Evolutionary conservation across 2,329 filamentous ascomycete genomes (phyloP), one percentile per base, ranked within the genome.

Genomic region (Dendrostoma leiphaemia): DNA sequence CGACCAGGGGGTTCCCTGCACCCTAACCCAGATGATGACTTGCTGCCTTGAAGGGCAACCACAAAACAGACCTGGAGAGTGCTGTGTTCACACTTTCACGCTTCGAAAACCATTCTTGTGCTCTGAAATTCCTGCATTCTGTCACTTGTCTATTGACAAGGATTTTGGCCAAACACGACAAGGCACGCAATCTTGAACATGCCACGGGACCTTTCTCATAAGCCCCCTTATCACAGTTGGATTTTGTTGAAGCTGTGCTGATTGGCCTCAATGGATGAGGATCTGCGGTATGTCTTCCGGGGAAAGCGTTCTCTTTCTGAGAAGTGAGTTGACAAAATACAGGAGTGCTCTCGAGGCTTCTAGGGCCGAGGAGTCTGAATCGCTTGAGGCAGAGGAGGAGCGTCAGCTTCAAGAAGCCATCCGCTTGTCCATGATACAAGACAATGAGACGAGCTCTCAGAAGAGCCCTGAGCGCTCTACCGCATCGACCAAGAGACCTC

Each of bases 351-450:
- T 29, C 15, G 19, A 23, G 19, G 21, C 38, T 41, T 45, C 48
- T n/a, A 9, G 19, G 15, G n/a, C 32, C 23, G 37, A 28, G 31
- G 43, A 38, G 29, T 19, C 19, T 29, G 51, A 31, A 19, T 13
- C 31, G 10, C 35, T 19, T 28, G 35, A 44, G 34, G 15, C 4
- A 12, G 34, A 37, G 32, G 48, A 50, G 26, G 46, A 46, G 19
- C 40, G 41, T 19, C 40, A 46, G 40, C 17, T 54, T 13, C 47
- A 51, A 35, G 47, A 51, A 23, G 41, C 28, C 17, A 51, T 41
- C n/a, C 53, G 48, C 34, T 21, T 55, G 41, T 54, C 47, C 23
- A 34, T 29, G 41, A 54, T 41, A n/a, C n/a, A n/a, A 41, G 48
- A 31, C 26, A 40, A 46, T 6, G 28, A 47, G n/a, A 8, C 19